Evolutionary conservation across 2,329 filamentous ascomycete genomes (phyloP).

Genomic region (Talaromyces sp.): DNA sequence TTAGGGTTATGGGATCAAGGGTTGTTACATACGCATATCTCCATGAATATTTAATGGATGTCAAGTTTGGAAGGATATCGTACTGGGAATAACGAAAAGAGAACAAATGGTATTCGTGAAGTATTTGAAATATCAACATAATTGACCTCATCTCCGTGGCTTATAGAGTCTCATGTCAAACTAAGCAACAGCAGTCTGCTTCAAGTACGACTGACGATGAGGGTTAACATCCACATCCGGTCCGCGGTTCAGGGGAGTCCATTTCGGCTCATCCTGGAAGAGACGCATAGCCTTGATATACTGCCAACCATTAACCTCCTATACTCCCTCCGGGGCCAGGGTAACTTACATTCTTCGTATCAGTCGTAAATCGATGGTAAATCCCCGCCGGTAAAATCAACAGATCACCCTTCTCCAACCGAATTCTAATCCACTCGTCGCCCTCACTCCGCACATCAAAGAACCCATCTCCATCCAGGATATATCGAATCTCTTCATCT

Average conservation of each 20-base stretch:
- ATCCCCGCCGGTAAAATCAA: conserved; percentile 93
- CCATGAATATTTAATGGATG: too few species aligned
- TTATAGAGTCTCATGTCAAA: background rate
- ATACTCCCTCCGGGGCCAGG: too few species aligned
- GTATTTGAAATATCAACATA: background rate
- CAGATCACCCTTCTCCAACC: conserved; percentile 79
- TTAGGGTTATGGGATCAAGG: too few species aligned
- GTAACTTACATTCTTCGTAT: conserved; percentile 78
- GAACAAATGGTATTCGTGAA: background rate
- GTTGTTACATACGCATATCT: too few species aligned
- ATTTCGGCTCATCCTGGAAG: conserved; percentile 98
- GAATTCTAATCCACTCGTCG: conserved; percentile 86
- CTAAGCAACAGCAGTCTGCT: conserved; percentile 23
- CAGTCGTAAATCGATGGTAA: conserved; percentile 96
- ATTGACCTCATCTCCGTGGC: background rate
- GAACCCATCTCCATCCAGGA: conserved; percentile 80
- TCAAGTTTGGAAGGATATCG: background rate
- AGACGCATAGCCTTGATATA: conserved; percentile 94
- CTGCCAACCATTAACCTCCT: conserved; percentile 44
- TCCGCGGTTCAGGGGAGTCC: conserved; percentile 85
- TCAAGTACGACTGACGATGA: conserved; percentile 74
- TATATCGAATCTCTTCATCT: conserved; percentile 97
- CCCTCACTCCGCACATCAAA: conserved; percentile 84
- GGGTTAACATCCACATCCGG: conserved; percentile 73
- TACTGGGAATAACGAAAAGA: background rate